A percentile compares a stretch with the other conserved stretches of the same genome.
phyloP scores from a whole-genome alignment of 345 rosid species.

The Sisymbrium irio region DNA sequence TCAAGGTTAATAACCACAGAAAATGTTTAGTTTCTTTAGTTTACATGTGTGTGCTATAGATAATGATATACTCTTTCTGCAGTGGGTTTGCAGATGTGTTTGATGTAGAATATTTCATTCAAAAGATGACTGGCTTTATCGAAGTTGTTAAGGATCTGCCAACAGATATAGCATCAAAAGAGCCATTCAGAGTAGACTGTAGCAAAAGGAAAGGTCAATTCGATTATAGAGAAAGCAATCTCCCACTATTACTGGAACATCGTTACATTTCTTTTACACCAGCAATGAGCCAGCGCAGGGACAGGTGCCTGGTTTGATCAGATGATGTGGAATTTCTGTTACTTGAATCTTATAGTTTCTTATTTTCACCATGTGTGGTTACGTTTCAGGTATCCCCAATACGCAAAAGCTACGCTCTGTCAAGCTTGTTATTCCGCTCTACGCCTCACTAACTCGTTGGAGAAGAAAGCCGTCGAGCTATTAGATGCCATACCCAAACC shows the following conservation, averaged over 20 bases:
- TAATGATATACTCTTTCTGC: constrained; percentile 10
- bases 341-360: neutral
- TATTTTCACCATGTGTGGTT: neutral
- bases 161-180: constrained; percentile 56
- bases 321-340: neutral
- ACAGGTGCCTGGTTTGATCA: constrained; percentile 48
- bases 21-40: neutral
- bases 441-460: constrained; percentile 55
- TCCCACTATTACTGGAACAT: constrained; percentile 69
- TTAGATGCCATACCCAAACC: constrained; percentile 83
- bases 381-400: constrained; percentile 58
- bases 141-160: constrained; percentile 70
- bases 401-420: constrained; percentile 77
- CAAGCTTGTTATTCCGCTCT: constrained; percentile 77
- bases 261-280: constrained; percentile 79
- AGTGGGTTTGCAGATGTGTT: constrained; percentile 97
- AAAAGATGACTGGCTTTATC: constrained; percentile 60
- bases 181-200: constrained; percentile 79
- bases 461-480: constrained; percentile 65
- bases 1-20: constrained; percentile 53
- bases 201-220: constrained; percentile 96
- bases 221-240: constrained; percentile 80
- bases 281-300: constrained; percentile 96
- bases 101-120: constrained; percentile 85
- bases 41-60: too few species aligned